Base-by-base conservation (phyloP, 2,329 filamentous ascomycete genomes). In the Claviceps pazoutovae region DNA sequence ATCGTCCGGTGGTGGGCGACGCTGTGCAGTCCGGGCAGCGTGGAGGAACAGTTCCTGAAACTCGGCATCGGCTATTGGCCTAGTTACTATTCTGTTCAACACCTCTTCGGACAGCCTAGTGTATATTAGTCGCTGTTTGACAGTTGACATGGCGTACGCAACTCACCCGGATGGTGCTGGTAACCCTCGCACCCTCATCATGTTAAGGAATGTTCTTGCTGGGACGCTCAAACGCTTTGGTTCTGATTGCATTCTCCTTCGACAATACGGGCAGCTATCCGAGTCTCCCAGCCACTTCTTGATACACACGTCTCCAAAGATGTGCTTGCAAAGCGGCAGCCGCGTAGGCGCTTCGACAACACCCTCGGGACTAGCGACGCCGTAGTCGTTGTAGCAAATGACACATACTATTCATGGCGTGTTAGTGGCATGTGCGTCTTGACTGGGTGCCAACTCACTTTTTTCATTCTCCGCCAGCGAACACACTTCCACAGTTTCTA, bases 361-460 rank as follows among this genome's bases (percentile, higher is more conserved):
- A 1, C 79, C 79, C 56, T 83, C 80, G 0, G 79, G 78, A 30
- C 74, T 79, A 53, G 67, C 62, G 14, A 73, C 67, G 37, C 77
- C 78, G 57, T 75, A 82, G 8, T 81, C 77, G 56, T 81, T 82
- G 59, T 83, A 83, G 64, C 80, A 83, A 53, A 83, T 83, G 19
- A 78, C 72, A 59, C 80, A 83, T 14, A 65, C 79, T 83, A 56
- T 1, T 43, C 1, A 34, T 34, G 30, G 30, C 30, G 30, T 34
- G 4, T 34, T 4, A 44, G 38, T 46, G 8, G 17, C 5, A 34
- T 17, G 30, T 51, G 7, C 46, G 23, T 54, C 30, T 19, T 16
- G 5, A 7, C 7, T 26, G 26, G 3, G 6, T 44, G 17, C 17
- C 14, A 17, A 65, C 73, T 63, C 64, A 79, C 76, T 72, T 58